Evolutionary conservation across 225 moss, liverwort and hornwort genomes (phyloP), one percentile per base, ranked within the genome.

Genomic region (Bryum argenteum): DNA sequence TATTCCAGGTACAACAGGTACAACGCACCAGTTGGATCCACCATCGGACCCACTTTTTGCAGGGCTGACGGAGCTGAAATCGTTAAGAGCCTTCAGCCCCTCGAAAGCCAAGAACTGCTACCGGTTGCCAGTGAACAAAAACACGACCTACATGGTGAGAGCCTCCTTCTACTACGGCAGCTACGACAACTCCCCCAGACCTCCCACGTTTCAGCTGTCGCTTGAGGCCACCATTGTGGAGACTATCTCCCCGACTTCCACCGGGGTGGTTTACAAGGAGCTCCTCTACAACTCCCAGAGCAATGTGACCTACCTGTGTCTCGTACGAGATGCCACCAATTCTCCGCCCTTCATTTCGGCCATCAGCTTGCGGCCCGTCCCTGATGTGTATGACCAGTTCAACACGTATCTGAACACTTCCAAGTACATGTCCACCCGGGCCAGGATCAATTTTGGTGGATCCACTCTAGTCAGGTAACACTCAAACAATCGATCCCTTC

Each of bases 61-160:
- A 17, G n/a, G 18, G 1, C 28, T 40, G 13, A 0, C 67, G 0
- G 79, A 79, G 2, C 63, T 75, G 13, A 67, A 16, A 11, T 61
- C 71, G 18, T 21, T 82, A 12, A 20, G 82, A 40, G 71, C 66
- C 63, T 83, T 83, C 68, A 2, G 4, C 6, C 75, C 72, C 23
- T 11, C 8, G 5, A 77, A 43, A 16, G 37, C 58, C 42, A 81
- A 73, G 73, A 77, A 77, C 13, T 81, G 81, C 58, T 83, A 79
- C 45, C 6, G 44, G 3, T 24, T 83, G 39, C 72, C 79, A 13
- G 75, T 82, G 66, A 54, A 0, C 6, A 24, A 58, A 20, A 79
- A 72, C 50, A 13, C 14, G 16, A 79, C 68, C 1, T 76, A 79
- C 59, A 26, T 83, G 67, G 26, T 83, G 33, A 47, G 82, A 66